Evolutionary conservation across 2,329 filamentous ascomycete genomes (phyloP).

Genomic region (Didymella glomerata): DNA sequence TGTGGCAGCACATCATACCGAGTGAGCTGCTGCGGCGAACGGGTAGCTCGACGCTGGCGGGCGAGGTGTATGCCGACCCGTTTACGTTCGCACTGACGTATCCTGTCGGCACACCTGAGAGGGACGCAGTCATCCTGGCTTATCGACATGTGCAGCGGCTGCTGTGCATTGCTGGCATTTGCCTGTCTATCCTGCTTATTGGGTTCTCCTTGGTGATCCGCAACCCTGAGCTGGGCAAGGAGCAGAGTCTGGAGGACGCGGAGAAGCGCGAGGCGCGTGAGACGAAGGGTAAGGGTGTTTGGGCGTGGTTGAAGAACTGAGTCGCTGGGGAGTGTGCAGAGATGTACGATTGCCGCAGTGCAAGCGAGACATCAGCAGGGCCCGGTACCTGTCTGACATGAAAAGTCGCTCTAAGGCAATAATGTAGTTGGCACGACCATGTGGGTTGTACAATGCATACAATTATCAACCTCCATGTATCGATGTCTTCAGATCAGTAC

Average conservation of each 20-base stretch:
- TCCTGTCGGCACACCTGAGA: constrained; percentile 56
- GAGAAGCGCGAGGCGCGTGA: constrained; percentile 34
- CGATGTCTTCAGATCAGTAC: no score
- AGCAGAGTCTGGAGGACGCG: constrained; percentile 57
- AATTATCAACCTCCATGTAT: neutral
- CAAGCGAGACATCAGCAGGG: neutral
- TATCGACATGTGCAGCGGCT: constrained; percentile 59
- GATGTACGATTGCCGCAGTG: neutral
- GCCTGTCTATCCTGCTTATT: constrained; percentile 58
- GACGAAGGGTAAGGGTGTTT: constrained; percentile 2
- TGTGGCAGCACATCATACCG: constrained; percentile 66
- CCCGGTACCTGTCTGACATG: neutral
- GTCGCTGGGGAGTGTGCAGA: no score
- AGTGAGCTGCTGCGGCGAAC: constrained; percentile 52
- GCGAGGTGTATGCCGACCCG: constrained; percentile 53
- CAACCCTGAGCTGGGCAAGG: constrained; percentile 57
- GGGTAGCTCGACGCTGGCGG: constrained; percentile 53
- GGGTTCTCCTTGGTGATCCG: constrained; percentile 56
- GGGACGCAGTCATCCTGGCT: constrained; percentile 54
- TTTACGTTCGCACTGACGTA: constrained; percentile 51
- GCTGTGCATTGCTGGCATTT: constrained; percentile 61
- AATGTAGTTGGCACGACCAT: neutral
- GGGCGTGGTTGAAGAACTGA: constrained; percentile 19
- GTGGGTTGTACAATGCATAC: neutral
- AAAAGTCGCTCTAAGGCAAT: neutral